phyloP scores from a whole-genome alignment of 106 monocot genomes.

The Cymbidium sinense region DNA sequence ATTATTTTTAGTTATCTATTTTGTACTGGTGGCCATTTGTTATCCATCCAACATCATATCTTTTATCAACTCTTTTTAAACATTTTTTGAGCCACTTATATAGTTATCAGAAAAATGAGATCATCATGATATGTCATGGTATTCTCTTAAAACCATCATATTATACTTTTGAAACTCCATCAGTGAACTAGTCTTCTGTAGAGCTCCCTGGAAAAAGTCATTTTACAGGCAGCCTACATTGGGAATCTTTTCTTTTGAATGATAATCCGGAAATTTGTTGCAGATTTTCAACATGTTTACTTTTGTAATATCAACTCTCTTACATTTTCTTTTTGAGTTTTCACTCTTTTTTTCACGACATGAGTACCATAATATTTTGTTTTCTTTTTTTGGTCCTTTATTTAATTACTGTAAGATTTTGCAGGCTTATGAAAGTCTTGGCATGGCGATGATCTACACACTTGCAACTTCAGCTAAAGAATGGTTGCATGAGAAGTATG shows the following conservation, averaged over 20 bases:
- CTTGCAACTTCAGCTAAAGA: slow-evolving; percentile 92
- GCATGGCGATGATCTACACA: slow-evolving; percentile 98
- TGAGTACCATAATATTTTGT: too few relatives aligned
- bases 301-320: neutral
- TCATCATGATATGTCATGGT: too few relatives aligned
- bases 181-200: neutral
- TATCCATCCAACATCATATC: too few relatives aligned
- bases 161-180: neutral
- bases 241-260: neutral
- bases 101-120: too few relatives aligned
- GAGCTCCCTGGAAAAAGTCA: neutral
- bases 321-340: neutral
- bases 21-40: too few relatives aligned
- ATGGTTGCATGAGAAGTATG: slow-evolving; percentile 77
- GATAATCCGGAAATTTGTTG: neutral
- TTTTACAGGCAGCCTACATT: too few relatives aligned
- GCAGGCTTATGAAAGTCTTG: slow-evolving; percentile 92
- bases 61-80: too few relatives aligned
- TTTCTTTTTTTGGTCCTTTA: neutral
- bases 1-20: too few relatives aligned
- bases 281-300: neutral
- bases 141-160: too few relatives aligned
- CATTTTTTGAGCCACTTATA: too few relatives aligned
- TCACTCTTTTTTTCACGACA: neutral
- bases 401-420: slow-evolving; percentile 6